Evolutionary conservation across 1,139 yeast species (phyloP).

Genomic region (Yamadazyma oceani): DNA sequence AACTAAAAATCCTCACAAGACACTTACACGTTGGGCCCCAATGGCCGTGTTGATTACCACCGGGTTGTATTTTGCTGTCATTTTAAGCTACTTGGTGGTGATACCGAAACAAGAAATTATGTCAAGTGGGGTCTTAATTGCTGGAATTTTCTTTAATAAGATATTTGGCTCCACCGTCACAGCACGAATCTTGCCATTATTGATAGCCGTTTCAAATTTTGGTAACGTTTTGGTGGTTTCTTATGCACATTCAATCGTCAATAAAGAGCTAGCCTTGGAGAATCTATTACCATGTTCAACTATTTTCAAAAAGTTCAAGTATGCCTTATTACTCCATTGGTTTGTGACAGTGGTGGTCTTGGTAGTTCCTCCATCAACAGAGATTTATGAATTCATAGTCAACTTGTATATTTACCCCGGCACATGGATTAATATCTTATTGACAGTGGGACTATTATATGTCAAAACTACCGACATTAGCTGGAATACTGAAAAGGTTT

Average conservation of each 20-base stretch:
- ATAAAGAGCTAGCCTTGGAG: constrained; percentile 73
- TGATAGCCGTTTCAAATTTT: constrained; percentile 71
- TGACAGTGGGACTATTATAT: constrained; percentile 43
- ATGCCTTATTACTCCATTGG: constrained; percentile 47
- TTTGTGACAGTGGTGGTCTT: constrained; percentile 44
- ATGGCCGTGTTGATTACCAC: constrained; percentile 61
- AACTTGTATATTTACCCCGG: constrained; percentile 53
- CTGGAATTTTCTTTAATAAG: constrained; percentile 71
- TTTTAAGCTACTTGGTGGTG: constrained; percentile 72
- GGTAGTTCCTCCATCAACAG: constrained; percentile 47
- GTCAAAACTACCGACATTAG: constrained; percentile 21
- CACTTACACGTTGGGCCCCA: constrained; percentile 73
- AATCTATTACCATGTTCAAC: constrained; percentile 69
- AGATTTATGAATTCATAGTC: constrained; percentile 49
- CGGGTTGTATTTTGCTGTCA: constrained; percentile 64
- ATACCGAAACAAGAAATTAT: constrained; percentile 64
- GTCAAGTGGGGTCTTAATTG: constrained; percentile 66
- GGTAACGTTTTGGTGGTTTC: constrained; percentile 81
- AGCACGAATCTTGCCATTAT: constrained; percentile 60
- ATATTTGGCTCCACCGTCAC: constrained; percentile 72
- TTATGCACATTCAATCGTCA: constrained; percentile 75
- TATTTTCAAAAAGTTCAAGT: constrained; percentile 54
- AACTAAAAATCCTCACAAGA: constrained; percentile 58
- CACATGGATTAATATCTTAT: constrained; percentile 47
- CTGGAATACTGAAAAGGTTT: constrained; percentile 14